Percentiles rank a stretch among this genome's conserved stretches.
Evolutionary conservation across 768 basidiomycete species (phyloP).

Genomic region (Jaapia argillacea): DNA sequence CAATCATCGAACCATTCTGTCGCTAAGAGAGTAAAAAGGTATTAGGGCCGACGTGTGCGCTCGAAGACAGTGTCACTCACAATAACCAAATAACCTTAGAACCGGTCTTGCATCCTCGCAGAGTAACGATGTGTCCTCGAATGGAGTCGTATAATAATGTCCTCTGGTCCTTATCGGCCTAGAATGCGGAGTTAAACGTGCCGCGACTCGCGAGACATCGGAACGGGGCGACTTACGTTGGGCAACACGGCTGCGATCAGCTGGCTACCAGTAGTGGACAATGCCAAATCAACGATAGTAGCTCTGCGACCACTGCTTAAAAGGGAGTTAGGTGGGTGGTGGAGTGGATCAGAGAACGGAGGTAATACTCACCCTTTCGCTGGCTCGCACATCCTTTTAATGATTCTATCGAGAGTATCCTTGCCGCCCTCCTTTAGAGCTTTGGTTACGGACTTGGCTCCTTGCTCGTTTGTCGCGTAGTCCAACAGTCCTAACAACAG

Average conservation of each 20-base stretch:
- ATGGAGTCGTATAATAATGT: slow-evolving; percentile 78
- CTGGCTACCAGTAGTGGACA: slow-evolving; percentile 80
- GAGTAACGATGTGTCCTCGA: slow-evolving; percentile 77
- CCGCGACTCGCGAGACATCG: neutral
- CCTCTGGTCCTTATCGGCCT: slow-evolving; percentile 86
- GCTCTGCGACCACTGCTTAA: slow-evolving; percentile 52
- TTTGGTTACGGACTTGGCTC: slow-evolving; percentile 81
- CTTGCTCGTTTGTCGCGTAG: slow-evolving; percentile 76
- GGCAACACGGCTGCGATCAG: slow-evolving; percentile 77
- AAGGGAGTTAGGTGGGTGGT: neutral
- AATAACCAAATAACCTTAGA: slow-evolving; percentile 92
- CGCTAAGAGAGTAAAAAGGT: slow-evolving; percentile 23
- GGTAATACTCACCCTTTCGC: slow-evolving; percentile 52
- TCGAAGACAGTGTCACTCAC: slow-evolving; percentile 20
- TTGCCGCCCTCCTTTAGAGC: slow-evolving; percentile 79
- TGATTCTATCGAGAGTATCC: slow-evolving; percentile 63
- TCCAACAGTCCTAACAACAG: slow-evolving; percentile 68
- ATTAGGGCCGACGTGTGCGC: neutral
- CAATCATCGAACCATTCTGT: slow-evolving; percentile 38
- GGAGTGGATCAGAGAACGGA: neutral
- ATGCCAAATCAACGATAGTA: slow-evolving; percentile 78
- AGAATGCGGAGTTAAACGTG: neutral
- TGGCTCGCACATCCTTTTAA: slow-evolving; percentile 79
- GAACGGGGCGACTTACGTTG: slow-evolving; percentile 33
- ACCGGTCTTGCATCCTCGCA: slow-evolving; percentile 87